Evolutionary conservation across 148 eudicot genomes (phyloP), one percentile per base, ranked within the genome.

Genomic region (Gaultheria prostrata): DNA sequence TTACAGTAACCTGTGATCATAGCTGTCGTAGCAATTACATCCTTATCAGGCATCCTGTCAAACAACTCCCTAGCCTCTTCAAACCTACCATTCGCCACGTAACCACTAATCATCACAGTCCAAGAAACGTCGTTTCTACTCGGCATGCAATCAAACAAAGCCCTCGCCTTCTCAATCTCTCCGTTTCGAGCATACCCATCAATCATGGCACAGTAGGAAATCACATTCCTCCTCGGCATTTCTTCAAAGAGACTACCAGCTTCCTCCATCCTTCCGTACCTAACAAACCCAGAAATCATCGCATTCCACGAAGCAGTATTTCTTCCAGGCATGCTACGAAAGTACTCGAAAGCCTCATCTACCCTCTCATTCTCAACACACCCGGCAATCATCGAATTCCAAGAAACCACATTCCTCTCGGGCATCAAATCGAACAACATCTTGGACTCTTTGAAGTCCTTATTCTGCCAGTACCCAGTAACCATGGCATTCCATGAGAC

Each of bases 61-160:
- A 84, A 87, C 80, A 89, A 83, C 26, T 85, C 85, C 76, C 39
- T 80, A n/a, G 89, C 88, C 78, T 89, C 86, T 4, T 80, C 79
- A 74, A 84, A 85, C 63, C 79, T 74, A 56, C 79, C 90, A 83
- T 86, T 88, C 8, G 85, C 87, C 45, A 84, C 85, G 74, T 89
- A 88, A 73, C 86, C 90, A 83, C 85, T 84, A 67, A 89, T 89
- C 89, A 89, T 89, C 79, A 84, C 91, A 8, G 89, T 85, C 89
- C 91, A 89, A 82, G 87, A 84, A 48, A 89, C 88, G 21, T 56
- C 83, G 79, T 85, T 89, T 57, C 61, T 86, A 71, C 48, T 3
- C 4, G 83, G 81, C 87, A 86, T 87, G 20, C 51, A 69, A 53
- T 89, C 88, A 86, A 89, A 89, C 72, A 89, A 86, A 53, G 2